phyloP scores from a whole-genome alignment of 306 rosid genomes.

The Trifolium fragiferum region DNA sequence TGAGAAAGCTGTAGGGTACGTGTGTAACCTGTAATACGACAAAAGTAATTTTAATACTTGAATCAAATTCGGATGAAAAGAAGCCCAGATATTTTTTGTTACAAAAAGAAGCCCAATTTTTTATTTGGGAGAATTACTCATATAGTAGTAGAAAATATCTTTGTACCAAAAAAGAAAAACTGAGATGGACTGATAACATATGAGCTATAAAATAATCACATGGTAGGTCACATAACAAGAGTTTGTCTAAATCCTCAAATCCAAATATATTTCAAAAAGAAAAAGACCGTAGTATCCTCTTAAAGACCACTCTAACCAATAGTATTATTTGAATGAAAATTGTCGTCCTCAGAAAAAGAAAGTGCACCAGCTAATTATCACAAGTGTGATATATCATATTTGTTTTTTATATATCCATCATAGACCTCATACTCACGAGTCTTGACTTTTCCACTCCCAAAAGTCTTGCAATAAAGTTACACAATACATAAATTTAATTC shows the following conservation, averaged over 20 bases:
- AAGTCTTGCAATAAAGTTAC: neutral
- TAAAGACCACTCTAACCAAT: neutral
- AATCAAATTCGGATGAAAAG: no score
- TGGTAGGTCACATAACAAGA: slow-evolving; percentile 1
- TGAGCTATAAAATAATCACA: neutral
- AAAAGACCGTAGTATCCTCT: slow-evolving; percentile 11
- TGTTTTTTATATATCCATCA: neutral
- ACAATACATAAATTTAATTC: neutral
- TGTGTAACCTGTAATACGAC: no score
- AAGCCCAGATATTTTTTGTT: no score
- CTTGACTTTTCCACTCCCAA: slow-evolving; percentile 36
- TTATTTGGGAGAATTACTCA: no score
- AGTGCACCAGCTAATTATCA: slow-evolving; percentile 35
- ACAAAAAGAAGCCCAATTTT: no score
- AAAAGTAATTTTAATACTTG: no score
- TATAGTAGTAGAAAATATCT: no score
- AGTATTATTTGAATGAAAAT: neutral
- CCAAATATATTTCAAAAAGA: neutral
- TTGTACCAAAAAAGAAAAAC: no score
- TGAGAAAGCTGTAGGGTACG: no score
- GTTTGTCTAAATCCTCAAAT: neutral
- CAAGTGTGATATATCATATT: neutral
- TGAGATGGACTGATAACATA: no score
- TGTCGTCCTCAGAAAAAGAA: slow-evolving; percentile 39
- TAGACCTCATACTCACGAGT: slow-evolving; percentile 21